A percentile compares a stretch with the other conserved stretches of the same genome.
These are phyloP conservation scores for Euphorbia tirucalli DNA, from an alignment of 345 rosid genomes.

Conservation along the genomic window DNA sequence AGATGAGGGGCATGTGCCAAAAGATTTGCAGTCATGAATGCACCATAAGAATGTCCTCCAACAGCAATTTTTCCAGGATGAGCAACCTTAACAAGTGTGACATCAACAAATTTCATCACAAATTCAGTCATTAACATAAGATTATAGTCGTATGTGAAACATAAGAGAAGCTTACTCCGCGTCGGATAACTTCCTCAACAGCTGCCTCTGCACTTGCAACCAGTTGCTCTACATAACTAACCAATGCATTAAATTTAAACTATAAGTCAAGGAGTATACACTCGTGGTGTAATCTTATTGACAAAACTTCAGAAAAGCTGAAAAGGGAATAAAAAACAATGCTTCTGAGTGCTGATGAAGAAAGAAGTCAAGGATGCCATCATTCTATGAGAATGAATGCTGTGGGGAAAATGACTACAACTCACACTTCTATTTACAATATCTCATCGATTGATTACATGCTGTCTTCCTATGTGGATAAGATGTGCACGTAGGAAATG, in stretches of 20 bases:
- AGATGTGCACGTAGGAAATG: neutral
- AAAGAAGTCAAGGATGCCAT: neutral
- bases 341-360: too few species aligned
- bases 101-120: conserved; percentile 25
- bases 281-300: neutral
- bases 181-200: conserved; percentile 88
- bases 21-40: conserved; percentile 98
- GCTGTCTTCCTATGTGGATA: neutral
- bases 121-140: conserved; percentile 1
- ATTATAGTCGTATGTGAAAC: conserved; percentile 6
- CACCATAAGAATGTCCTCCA: conserved; percentile 99
- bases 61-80: conserved; percentile 83
- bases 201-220: conserved; percentile 98
- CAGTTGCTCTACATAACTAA: conserved; percentile 89
- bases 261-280: neutral
- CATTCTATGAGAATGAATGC: too few species aligned
- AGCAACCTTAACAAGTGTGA: conserved; percentile 60
- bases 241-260: conserved; percentile 11
- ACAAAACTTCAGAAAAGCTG: neutral
- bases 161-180: conserved; percentile 59
- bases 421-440: neutral
- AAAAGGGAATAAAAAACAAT: conserved; percentile 4
- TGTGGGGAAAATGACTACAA: neutral
- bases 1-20: conserved; percentile 98
- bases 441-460: neutral